These are phyloP conservation scores for Aspergillus pseudoviridinutans DNA, from an alignment of 2,329 filamentous ascomycete species.

Conservation along the genomic window DNA sequence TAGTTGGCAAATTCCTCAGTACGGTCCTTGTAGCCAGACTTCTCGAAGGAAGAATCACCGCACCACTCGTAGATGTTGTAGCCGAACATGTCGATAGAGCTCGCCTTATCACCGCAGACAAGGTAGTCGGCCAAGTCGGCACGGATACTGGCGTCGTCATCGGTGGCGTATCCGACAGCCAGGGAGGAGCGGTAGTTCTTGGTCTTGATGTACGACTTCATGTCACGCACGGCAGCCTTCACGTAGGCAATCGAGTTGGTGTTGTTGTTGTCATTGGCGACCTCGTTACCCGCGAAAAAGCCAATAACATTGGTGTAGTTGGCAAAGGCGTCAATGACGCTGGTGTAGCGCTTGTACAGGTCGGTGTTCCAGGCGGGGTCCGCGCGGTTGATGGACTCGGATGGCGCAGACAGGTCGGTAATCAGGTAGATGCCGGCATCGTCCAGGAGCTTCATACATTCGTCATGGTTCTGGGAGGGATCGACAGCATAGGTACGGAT, in stretches of 20 bases:
- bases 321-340: constrained; percentile 74
- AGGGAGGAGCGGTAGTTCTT: constrained; percentile 68
- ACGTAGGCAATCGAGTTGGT: constrained; percentile 88
- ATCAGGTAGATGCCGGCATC: constrained; percentile 92
- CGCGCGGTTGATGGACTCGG: constrained; percentile 78
- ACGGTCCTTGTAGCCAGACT: constrained; percentile 77
- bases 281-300: constrained; percentile 98
- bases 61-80: constrained; percentile 99
- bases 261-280: constrained; percentile 84
- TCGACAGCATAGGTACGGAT: constrained; percentile 95
- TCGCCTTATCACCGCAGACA: constrained; percentile 69
- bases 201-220: constrained; percentile 85
- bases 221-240: constrained; percentile 95
- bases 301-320: constrained; percentile 89
- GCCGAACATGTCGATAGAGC: constrained; percentile 92
- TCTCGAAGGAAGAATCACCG: constrained; percentile 70
- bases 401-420: constrained; percentile 81
- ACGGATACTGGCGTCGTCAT: constrained; percentile 83
- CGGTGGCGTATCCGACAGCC: constrained; percentile 92
- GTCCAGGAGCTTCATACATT: constrained; percentile 79
- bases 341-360: constrained; percentile 75
- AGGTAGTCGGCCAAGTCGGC: constrained; percentile 84
- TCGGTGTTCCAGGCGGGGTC: constrained; percentile 72
- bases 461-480: constrained; percentile 69
- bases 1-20: constrained; percentile 84